Conservation (phyloP, 148 eudicot genomes). For the Amaranthus palmeri region DNA sequence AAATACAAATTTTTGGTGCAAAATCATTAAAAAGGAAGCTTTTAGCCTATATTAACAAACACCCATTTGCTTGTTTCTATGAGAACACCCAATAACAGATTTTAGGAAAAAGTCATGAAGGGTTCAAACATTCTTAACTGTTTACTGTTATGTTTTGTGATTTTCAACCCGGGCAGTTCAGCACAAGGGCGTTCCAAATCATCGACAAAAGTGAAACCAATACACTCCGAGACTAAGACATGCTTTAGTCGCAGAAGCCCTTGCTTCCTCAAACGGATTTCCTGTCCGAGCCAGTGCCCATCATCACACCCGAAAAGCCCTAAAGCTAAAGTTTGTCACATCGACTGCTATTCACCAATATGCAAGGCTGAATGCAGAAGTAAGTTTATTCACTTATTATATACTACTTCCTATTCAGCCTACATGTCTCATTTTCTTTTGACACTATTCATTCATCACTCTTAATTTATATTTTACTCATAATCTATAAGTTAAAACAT, state of each 20-base stretch:
- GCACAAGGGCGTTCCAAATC: slow-evolving; percentile 15
- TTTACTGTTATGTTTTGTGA: slow-evolving; percentile 2
- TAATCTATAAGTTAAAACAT: too few species aligned
- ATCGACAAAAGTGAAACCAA: neutral
- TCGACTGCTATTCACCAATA: slow-evolving; percentile 49
- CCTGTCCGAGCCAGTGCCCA: slow-evolving; percentile 67
- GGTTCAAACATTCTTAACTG: slow-evolving; percentile 7
- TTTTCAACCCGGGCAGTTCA: neutral
- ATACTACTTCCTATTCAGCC: too few species aligned
- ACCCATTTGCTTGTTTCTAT: slow-evolving; percentile 12
- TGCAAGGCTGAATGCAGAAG: slow-evolving; percentile 62
- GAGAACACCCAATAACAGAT: slow-evolving; percentile 10
- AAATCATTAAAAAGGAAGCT: slow-evolving; percentile 7
- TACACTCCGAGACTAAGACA: slow-evolving; percentile 21
- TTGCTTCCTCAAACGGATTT: slow-evolving; percentile 34
- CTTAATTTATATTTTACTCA: too few species aligned
- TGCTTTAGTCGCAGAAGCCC: slow-evolving; percentile 37
- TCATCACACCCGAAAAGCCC: slow-evolving; percentile 32
- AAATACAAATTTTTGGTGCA: slow-evolving; percentile 12
- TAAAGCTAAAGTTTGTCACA: slow-evolving; percentile 53
- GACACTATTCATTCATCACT: neutral
- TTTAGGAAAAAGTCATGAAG: slow-evolving; percentile 15
- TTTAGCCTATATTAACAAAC: slow-evolving; percentile 12
- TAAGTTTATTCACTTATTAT: slow-evolving; percentile 14
- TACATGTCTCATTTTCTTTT: neutral